phyloP scores from a whole-genome alignment of 768 basidiomycete genomes.

The Lactifluus piperatus region DNA sequence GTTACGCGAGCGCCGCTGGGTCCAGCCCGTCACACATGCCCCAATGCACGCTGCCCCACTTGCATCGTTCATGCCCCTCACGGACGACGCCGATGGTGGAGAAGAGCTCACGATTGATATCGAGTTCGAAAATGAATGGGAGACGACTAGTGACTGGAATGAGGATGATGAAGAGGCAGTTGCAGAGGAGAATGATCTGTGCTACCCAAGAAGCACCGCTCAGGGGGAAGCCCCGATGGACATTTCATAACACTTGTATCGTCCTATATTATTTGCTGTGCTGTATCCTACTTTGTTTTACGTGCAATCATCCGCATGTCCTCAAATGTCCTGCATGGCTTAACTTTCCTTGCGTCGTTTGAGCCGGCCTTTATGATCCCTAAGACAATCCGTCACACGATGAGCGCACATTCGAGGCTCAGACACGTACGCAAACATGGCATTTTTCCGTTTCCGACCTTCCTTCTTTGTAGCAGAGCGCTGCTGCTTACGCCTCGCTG shows the following conservation, averaged over 20 bases:
- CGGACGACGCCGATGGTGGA: conserved; percentile 42
- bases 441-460: conserved; percentile 70
- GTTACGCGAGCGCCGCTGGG: conserved; percentile 84
- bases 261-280: conserved; percentile 8
- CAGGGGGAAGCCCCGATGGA: conserved; percentile 35
- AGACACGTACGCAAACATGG: conserved; percentile 46
- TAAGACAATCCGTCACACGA: conserved; percentile 20
- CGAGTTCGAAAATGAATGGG: conserved; percentile 87
- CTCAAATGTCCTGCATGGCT: background rate
- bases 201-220: conserved; percentile 43
- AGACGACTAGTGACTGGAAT: conserved; percentile 85
- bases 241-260: conserved; percentile 27
- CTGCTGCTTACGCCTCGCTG: conserved; percentile 66
- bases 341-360: conserved; percentile 38
- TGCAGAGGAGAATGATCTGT: conserved; percentile 59
- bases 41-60: conserved; percentile 36
- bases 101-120: conserved; percentile 64
- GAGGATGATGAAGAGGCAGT: conserved; percentile 79
- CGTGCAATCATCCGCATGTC: background rate
- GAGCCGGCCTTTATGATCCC: conserved; percentile 41
- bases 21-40: conserved; percentile 62
- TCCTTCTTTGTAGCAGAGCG: conserved; percentile 75
- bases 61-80: conserved; percentile 53
- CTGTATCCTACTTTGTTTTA: conserved; percentile 15
- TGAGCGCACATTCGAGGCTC: background rate